Percentiles rank a stretch among this genome's conserved stretches.
These are phyloP conservation scores for Corrigiola litoralis DNA, from an alignment of 179 eudicot genomes.

Conservation along the genomic window DNA sequence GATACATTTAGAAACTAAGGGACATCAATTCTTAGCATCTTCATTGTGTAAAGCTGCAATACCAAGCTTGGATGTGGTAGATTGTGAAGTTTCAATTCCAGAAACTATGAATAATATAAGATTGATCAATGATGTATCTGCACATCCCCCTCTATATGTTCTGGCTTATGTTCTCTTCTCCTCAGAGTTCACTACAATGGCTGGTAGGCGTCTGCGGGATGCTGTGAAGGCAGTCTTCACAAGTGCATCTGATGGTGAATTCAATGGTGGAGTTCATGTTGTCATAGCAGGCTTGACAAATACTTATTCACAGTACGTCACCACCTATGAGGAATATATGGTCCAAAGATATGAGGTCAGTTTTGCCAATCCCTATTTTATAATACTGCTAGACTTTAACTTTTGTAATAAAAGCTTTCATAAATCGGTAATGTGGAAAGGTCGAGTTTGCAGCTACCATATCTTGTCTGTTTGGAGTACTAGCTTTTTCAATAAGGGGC, in stretches of 20 bases:
- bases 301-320: constrained; percentile 88
- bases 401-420: background rate
- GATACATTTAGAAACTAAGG: background rate
- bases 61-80: background rate
- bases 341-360: constrained; percentile 95
- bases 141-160: background rate
- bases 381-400: background rate
- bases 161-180: constrained; percentile 1
- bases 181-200: constrained; percentile 94
- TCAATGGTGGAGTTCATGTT: constrained; percentile 51
- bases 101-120: background rate
- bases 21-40: background rate
- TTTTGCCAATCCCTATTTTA: constrained; percentile 2
- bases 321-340: constrained; percentile 89
- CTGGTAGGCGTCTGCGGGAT: constrained; percentile 96
- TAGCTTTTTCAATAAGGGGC: background rate
- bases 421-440: background rate
- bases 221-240: constrained; percentile 65
- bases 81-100: constrained; percentile 5
- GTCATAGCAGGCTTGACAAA: constrained; percentile 96
- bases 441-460: background rate
- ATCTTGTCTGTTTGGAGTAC: background rate
- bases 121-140: background rate
- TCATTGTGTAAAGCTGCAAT: background rate
- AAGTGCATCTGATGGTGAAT: constrained; percentile 41